Percentiles rank a stretch among this genome's conserved stretches.
These are phyloP conservation scores for Mortierella polycephala DNA, from an alignment of 371 early-diverging fungal species.

Conservation along the genomic window DNA sequence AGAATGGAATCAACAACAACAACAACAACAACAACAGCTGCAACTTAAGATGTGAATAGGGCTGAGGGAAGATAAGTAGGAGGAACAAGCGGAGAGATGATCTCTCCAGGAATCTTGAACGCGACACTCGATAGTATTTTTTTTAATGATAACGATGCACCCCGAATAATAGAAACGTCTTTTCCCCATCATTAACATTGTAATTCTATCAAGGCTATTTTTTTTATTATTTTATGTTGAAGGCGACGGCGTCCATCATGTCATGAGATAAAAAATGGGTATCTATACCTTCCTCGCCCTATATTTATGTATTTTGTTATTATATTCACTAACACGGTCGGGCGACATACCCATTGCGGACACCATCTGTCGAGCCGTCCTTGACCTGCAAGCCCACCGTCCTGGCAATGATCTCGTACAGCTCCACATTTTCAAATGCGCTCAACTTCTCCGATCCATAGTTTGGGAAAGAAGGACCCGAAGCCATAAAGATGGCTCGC, in stretches of 20 bases:
- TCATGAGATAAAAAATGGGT: too few relatives aligned
- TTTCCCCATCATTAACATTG: not conserved
- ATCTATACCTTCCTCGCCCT: too few relatives aligned
- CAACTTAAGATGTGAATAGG: too few relatives aligned
- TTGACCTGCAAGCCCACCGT: constrained; percentile 72
- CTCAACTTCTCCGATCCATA: constrained; percentile 43
- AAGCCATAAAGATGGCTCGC: constrained; percentile 89
- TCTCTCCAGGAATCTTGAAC: too few relatives aligned
- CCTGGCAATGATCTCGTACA: constrained; percentile 75
- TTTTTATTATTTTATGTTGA: too few relatives aligned
- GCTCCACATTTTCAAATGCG: constrained; percentile 79
- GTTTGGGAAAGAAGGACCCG: constrained; percentile 77
- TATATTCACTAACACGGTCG: constrained; percentile 17
- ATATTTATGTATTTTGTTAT: not conserved
- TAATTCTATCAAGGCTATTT: too few relatives aligned
- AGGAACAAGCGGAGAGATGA: too few relatives aligned
- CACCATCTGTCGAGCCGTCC: constrained; percentile 41
- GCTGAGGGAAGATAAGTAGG: too few relatives aligned
- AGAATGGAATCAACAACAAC: too few relatives aligned
- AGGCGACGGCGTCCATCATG: too few relatives aligned
- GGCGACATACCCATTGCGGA: constrained; percentile 34
- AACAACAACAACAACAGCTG: too few relatives aligned
- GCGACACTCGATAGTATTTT: not conserved
- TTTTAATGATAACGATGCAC: not conserved
- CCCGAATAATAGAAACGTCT: not conserved